Evolutionary conservation across 202 grass and related monocot species (phyloP), one percentile per base, ranked within the genome.

Genomic region (Hordeum pubiflorum): DNA sequence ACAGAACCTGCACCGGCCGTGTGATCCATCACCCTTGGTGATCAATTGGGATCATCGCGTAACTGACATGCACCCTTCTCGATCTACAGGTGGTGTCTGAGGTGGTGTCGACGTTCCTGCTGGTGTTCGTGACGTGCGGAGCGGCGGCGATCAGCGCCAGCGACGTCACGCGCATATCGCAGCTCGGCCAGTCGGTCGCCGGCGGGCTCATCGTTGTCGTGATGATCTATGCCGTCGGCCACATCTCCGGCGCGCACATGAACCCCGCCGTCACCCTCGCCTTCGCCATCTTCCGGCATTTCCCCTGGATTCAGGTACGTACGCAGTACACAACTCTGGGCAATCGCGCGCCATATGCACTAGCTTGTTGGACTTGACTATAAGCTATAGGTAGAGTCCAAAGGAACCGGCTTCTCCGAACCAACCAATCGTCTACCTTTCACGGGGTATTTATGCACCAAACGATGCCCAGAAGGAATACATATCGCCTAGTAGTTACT

Each of bases 231-330:
- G 72, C 96, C 46, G 96, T 99, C 21, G 96, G 96, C 0, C 96
- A 99, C 76, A 99, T 99, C 83, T 99, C 96, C 63, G 96, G 96
- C 12, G 96, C 96, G 7, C 96, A 98, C 86, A 98, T 98, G 96
- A 98, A 98, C 77, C 96, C 96, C 5, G 96, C 96, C 63, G 96
- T 99, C 82, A 99, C 92, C 21, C 83, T 93, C 34, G 83, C 96
- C 20, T 99, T 99, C 83, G 96, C 96, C 20, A 89, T 94, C 0
- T 90, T 83, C 64, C 74, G 89, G 23, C 96, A 99, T 84, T 99
- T 99, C 74, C 96, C 92, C 15, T 99, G 92, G 96, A 88, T 99
- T 69, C 92, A 99, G 92, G 96, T 99, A 61, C 22, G 92, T 91
- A 37, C 31, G 21, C 15, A 43, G 22, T 0, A 26, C 13, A 76